Evolutionary conservation across 257 asterid species (phyloP).

Genomic region (Oldenlandia corymbosa): DNA sequence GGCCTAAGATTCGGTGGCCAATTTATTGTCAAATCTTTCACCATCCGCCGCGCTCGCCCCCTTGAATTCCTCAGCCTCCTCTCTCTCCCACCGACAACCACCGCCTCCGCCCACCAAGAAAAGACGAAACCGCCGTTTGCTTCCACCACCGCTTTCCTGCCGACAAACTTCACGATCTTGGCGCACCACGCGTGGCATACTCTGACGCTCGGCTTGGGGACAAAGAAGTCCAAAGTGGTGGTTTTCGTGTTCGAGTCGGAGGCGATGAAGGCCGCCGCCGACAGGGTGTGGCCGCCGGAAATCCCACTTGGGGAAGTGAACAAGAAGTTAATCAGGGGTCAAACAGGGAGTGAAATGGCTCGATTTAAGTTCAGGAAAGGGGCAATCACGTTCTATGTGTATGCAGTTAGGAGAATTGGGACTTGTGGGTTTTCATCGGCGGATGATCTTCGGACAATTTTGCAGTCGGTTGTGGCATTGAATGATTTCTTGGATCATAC

Average conservation of each 20-base stretch:
- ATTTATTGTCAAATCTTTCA: conserved; percentile 84
- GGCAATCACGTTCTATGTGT: conserved; percentile 78
- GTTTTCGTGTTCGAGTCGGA: conserved; percentile 85
- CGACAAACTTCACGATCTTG: conserved; percentile 91
- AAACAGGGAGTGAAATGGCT: conserved; percentile 71
- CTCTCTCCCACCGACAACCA: conserved; percentile 44
- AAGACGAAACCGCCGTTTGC: conserved; percentile 30
- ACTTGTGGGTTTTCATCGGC: conserved; percentile 51
- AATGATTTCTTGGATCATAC: conserved; percentile 96
- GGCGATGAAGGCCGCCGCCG: conserved; percentile 47
- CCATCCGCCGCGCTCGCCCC: conserved; percentile 74
- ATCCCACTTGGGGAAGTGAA: conserved; percentile 93
- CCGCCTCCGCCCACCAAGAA: background rate
- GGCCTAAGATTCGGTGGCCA: conserved; percentile 97
- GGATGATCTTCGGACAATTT: conserved; percentile 61
- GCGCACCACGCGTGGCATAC: conserved; percentile 99
- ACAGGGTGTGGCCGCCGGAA: conserved; percentile 73
- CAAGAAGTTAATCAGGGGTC: conserved; percentile 63
- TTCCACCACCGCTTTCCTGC: conserved; percentile 75
- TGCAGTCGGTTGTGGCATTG: conserved; percentile 72
- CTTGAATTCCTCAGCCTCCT: conserved; percentile 76
- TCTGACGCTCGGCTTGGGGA: conserved; percentile 82
- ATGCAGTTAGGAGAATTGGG: conserved; percentile 73
- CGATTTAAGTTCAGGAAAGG: conserved; percentile 91
- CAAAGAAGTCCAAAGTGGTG: conserved; percentile 77